Base-by-base conservation (phyloP, 1,284 basidiomycete genomes). In the Puccinia triticina region DNA sequence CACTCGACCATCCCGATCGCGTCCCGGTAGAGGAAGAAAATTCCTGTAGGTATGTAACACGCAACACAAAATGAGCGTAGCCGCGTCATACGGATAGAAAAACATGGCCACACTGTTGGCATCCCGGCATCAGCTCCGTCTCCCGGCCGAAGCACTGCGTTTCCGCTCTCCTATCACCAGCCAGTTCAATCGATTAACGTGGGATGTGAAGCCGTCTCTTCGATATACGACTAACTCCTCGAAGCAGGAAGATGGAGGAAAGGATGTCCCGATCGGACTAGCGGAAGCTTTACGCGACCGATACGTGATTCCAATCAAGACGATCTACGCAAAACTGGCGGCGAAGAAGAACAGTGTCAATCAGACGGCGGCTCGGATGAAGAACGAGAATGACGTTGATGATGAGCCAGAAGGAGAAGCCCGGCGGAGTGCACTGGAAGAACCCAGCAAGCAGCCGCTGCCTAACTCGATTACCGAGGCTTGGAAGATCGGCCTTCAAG, bases 401-500 rank as follows among this genome's bases (percentile, higher is more conserved):
- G 16, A 5, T 4, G 16, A 5, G 5, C 32, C 64, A 46, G 48
- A 50, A 50, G 48, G 48, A 21, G 34, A 7, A 16, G 26, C 3
- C 29, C 64, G 8, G 64, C 7, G 5, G 32, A 37, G 59, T 29
- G 34, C 23, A 11, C 18, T 32, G 3, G 26, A 61, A 34, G 73
- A 43, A 40, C 10, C 26, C 29, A 8, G 16, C 34, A 46, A 59
- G 40, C 12, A 32, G 18, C 66, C 69, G 0, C 55, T 73, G 3
- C 78, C 78, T 23, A 21, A 26, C 14, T 57, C 50, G 14, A 80
- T 80, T 26, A 12, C 50, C 16, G 69, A 73, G 26, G 78, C 78
- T 4, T 80, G 78, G 78, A 61, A 37, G 21, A 40, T 71, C 12
- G 78, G 78, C 26, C 29, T 80, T 5, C 29, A 73, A 21, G 78